Evolutionary conservation across 192 early-diverging fungal species (phyloP), one percentile per base, ranked within the genome.

Genomic region (Tieghemiomyces parasiticus): DNA sequence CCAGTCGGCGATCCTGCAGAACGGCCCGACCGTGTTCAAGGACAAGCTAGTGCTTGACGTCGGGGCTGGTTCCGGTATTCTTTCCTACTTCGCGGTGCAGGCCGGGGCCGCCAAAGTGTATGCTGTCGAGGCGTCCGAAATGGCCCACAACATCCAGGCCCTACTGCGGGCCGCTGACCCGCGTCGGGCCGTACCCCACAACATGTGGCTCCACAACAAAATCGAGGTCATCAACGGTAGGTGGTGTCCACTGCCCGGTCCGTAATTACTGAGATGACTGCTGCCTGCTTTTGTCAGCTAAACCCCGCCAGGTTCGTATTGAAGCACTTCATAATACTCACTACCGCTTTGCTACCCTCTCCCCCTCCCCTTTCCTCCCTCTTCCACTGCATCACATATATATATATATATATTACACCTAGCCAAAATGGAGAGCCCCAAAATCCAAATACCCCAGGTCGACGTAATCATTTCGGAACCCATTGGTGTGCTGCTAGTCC

Each of bases 401-500:
- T n/a, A n/a, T n/a, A n/a, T n/a, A n/a, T n/a, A n/a, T n/a, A n/a
- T n/a, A n/a, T n/a, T n/a, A n/a, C n/a, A n/a, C n/a, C n/a, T n/a
- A n/a, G n/a, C 84, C 65, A 95, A 95, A 72, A 88, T 95, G 58
- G 95, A 99, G 67, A 85, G 92, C 29, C 69, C 85, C 9, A 60
- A 68, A 60, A 60, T 87, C 22, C 65, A 72, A 48, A 72, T 88
- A 10, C 89, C 89, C 3, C 65, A 82, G 66, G 93, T 99, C 0
- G 95, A 99, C 54, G 92, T 89, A 3, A 88, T 99, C 42, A 84
- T 99, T 58, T 92, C 89, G 45, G 95, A 99, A 67, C 95, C 95
- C 14, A 96, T 99, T 65, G 92, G 92, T 45, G 95, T 99, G 25
- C 72, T 99, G 33, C 78, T 99, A 58, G 85, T 99, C 51, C 95